These are phyloP conservation scores for Byssochlamys sp. DNA, from an alignment of 2,329 filamentous ascomycete genomes.

Conservation along the genomic window DNA sequence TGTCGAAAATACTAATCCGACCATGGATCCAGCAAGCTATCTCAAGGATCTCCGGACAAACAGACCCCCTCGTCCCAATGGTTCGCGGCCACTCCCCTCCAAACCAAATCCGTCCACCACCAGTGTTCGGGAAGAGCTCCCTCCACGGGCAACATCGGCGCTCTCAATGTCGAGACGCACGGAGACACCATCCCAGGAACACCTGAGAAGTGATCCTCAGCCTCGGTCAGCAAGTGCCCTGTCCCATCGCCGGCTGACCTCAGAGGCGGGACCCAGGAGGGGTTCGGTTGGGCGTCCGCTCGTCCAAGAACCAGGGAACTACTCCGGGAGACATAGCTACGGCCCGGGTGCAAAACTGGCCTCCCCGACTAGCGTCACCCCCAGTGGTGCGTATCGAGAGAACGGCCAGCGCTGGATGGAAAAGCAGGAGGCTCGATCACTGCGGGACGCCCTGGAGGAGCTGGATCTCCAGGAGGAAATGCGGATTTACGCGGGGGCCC, in stretches of 20 bases:
- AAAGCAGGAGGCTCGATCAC: conserved; percentile 47
- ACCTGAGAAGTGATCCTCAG: conserved; percentile 14
- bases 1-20: conserved; percentile 4
- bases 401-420: conserved; percentile 47
- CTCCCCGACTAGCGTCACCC: conserved; percentile 18
- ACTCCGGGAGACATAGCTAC: conserved; percentile 25
- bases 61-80: conserved; percentile 48
- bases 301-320: conserved; percentile 27
- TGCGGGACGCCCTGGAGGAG: conserved; percentile 49
- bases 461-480: conserved; percentile 49
- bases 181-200: conserved; percentile 10
- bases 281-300: conserved; percentile 28
- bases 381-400: conserved; percentile 44
- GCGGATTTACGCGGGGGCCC: conserved; percentile 47
- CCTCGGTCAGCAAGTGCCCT: conserved; percentile 32
- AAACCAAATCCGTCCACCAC: conserved; percentile 29
- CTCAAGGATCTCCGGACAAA: conserved; percentile 51
- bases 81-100: conserved; percentile 50
- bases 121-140: conserved; percentile 20
- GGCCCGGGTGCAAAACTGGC: conserved; percentile 27
- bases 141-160: conserved; percentile 34
- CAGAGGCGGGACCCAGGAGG: conserved; percentile 16
- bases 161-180: conserved; percentile 27
- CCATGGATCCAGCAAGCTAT: conserved; percentile 42
- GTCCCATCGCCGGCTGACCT: conserved; percentile 29